These are phyloP conservation scores for Volvariella volvacea DNA, from an alignment of 1,284 basidiomycete genomes.

Conservation along the genomic window DNA sequence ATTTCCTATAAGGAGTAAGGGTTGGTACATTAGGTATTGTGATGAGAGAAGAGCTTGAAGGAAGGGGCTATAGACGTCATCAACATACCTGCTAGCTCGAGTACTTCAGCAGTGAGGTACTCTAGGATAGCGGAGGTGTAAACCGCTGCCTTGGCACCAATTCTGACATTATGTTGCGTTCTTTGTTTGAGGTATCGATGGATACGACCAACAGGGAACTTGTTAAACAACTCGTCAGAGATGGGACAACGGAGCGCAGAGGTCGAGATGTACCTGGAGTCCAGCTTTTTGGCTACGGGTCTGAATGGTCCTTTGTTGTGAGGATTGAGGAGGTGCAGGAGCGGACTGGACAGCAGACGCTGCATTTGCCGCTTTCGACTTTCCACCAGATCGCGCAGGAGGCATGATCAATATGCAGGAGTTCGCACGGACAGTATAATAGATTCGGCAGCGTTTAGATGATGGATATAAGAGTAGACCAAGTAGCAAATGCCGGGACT, in stretches of 20 bases:
- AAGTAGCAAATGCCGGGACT: not conserved
- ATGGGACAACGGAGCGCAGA: not conserved
- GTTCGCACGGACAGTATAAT: conserved; percentile 3
- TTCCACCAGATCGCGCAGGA: conserved; percentile 33
- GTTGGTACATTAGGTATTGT: conserved; percentile 2
- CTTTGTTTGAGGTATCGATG: conserved; percentile 92
- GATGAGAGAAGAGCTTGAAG: not conserved
- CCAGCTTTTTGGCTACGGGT: conserved; percentile 82
- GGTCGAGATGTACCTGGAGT: conserved; percentile 56
- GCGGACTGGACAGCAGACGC: conserved; percentile 11
- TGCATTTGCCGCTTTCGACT: conserved; percentile 32
- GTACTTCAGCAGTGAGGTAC: conserved; percentile 86
- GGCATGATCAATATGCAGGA: conserved; percentile 22
- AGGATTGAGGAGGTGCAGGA: conserved; percentile 15
- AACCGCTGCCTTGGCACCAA: conserved; percentile 89
- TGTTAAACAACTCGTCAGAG: not conserved
- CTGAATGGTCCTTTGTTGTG: conserved; percentile 22
- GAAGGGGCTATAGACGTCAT: no score
- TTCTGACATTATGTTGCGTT: conserved; percentile 90
- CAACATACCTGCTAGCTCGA: conserved; percentile 50
- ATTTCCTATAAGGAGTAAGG: conserved; percentile 58
- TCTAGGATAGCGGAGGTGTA: conserved; percentile 90
- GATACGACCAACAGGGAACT: conserved; percentile 93
- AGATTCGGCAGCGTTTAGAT: not conserved
- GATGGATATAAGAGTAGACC: not conserved